Percentiles rank a stretch among this genome's conserved stretches.
Evolutionary conservation across 2,329 filamentous ascomycete species (phyloP).

Genomic region (Rhinocladiella similis): DNA sequence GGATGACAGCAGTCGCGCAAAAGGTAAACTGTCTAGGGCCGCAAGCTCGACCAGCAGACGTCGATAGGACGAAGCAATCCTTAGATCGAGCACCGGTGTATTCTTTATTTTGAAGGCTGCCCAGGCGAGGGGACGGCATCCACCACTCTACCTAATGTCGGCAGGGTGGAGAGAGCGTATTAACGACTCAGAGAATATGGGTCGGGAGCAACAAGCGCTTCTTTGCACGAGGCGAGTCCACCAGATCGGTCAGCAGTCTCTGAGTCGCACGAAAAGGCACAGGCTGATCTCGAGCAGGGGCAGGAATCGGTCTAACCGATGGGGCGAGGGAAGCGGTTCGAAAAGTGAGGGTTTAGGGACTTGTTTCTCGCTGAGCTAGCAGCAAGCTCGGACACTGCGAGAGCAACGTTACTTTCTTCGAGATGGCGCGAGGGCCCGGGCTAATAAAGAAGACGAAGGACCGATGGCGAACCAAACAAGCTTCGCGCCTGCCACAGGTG

Average conservation of each 20-base stretch:
- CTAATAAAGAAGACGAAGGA: constrained; percentile 23
- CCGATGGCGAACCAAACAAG: constrained; percentile 10
- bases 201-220: constrained; percentile 23
- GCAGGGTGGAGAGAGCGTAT: constrained; percentile 20
- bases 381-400: constrained; percentile 21
- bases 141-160: constrained; percentile 22
- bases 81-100: constrained; percentile 29
- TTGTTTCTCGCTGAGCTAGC: constrained; percentile 18
- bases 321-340: constrained; percentile 16
- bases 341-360: constrained; percentile 23
- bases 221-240: constrained; percentile 21
- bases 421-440: constrained; percentile 20
- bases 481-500: constrained; percentile 6
- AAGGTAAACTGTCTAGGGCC: constrained; percentile 22
- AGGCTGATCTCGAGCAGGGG: constrained; percentile 26
- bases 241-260: constrained; percentile 24
- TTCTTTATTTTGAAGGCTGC: constrained; percentile 28
- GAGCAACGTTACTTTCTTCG: constrained; percentile 21
- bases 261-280: constrained; percentile 14
- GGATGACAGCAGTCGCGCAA: constrained; percentile 25
- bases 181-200: constrained; percentile 16
- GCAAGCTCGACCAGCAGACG: constrained; percentile 23
- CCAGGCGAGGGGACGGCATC: constrained; percentile 20
- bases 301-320: constrained; percentile 21
- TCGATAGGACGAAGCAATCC: constrained; percentile 29